Evolutionary conservation across 2,329 filamentous ascomycete genomes (phyloP).

Genomic region (Alternaria gansuensis): DNA sequence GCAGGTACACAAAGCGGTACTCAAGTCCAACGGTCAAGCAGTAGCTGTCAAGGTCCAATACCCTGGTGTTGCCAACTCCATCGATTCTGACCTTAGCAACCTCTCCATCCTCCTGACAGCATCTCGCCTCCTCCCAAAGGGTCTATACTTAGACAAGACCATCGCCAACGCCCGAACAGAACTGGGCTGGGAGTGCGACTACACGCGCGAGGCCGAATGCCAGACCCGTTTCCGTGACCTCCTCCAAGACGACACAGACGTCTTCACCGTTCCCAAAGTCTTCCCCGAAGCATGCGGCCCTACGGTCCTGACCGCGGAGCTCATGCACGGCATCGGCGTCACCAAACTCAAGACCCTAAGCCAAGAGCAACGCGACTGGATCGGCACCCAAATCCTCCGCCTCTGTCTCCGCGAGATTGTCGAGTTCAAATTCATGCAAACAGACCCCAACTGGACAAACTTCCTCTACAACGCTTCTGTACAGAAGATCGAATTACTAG

Average conservation of each 20-base stretch:
- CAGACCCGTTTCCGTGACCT: conserved; percentile 78
- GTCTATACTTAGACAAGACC: conserved; percentile 94
- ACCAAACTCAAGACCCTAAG: conserved; percentile 79
- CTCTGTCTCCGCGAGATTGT: conserved; percentile 92
- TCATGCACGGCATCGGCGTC: conserved; percentile 85
- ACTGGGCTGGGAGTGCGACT: conserved; percentile 97
- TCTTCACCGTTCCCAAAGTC: conserved; percentile 82
- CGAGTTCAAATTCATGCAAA: conserved; percentile 98
- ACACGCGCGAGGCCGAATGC: conserved; percentile 85
- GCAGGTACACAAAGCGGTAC: conserved; percentile 86
- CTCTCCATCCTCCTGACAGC: conserved; percentile 89
- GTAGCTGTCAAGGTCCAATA: conserved; percentile 99
- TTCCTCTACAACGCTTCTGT: conserved; percentile 84
- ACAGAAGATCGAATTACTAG: conserved; percentile 84
- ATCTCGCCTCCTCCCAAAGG: conserved; percentile 86
- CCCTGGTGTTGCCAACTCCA: conserved; percentile 92
- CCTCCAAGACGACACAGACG: conserved; percentile 74
- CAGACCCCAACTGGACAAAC: conserved; percentile 99
- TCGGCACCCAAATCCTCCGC: conserved; percentile 90
- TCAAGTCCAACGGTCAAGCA: conserved; percentile 75
- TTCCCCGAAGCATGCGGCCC: conserved; percentile 81
- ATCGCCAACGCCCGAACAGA: conserved; percentile 94
- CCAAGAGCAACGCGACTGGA: conserved; percentile 91
- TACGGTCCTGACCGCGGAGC: conserved; percentile 91
- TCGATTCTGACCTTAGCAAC: conserved; percentile 96